These are phyloP conservation scores for Xylariales sp. DNA, from an alignment of 2,329 filamentous ascomycete species.

Conservation along the genomic window DNA sequence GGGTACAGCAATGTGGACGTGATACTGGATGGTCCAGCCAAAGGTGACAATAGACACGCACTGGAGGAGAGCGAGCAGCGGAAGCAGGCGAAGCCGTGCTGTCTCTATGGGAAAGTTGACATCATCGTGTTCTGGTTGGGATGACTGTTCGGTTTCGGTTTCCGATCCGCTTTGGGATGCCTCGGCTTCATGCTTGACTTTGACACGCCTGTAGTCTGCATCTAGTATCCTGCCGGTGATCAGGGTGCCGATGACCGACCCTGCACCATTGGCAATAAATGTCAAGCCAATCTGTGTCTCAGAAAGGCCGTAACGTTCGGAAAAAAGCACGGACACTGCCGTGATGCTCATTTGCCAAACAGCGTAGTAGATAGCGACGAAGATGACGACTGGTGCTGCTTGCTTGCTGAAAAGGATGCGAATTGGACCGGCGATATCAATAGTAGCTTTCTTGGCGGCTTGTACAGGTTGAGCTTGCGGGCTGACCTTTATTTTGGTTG, in stretches of 20 bases:
- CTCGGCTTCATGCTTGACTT: conserved; percentile 45
- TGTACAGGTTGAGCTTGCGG: conserved; percentile 26
- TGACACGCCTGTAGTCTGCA: conserved; percentile 60
- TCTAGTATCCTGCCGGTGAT: conserved; percentile 65
- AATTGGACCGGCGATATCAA: conserved; percentile 60
- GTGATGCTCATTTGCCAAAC: conserved; percentile 68
- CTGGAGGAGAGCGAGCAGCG: conserved; percentile 58
- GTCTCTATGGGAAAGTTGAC: conserved; percentile 60
- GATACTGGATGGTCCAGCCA: conserved; percentile 63
- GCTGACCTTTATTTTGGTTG: conserved; percentile 44
- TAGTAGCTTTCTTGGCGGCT: conserved; percentile 47
- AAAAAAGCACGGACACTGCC: conserved; percentile 62
- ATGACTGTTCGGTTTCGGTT: conserved; percentile 2
- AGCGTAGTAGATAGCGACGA: conserved; percentile 62
- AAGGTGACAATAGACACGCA: conserved; percentile 61
- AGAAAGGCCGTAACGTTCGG: conserved; percentile 55
- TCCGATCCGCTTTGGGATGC: conserved; percentile 1
- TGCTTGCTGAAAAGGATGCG: conserved; percentile 60
- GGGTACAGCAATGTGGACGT: conserved; percentile 61
- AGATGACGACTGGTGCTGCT: conserved; percentile 58
- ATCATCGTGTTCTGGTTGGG: conserved; percentile 23
- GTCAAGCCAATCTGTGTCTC: conserved; percentile 61
- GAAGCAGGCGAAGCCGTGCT: conserved; percentile 62
- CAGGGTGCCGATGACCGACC: conserved; percentile 64
- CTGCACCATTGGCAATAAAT: conserved; percentile 66